These are phyloP conservation scores for Boletus fagicola DNA, from an alignment of 768 basidiomycete genomes.

Conservation along the genomic window DNA sequence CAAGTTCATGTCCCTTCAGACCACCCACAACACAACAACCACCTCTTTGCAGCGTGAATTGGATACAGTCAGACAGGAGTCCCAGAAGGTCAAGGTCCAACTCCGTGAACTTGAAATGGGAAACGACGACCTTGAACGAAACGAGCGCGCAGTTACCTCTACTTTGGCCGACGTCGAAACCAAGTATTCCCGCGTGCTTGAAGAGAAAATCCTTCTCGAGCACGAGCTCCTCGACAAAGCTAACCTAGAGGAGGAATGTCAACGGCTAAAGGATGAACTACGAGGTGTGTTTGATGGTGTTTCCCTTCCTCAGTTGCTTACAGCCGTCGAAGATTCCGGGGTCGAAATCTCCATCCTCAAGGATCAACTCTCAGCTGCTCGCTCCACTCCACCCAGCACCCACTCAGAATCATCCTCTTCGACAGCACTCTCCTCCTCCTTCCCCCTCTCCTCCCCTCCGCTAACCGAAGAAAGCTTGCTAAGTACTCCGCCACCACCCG, in stretches of 20 bases:
- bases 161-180: constrained; percentile 81
- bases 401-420: constrained; percentile 28
- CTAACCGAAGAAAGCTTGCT: constrained; percentile 56
- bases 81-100: constrained; percentile 68
- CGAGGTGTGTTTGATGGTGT: constrained; percentile 63
- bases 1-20: constrained; percentile 87
- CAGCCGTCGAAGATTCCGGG: constrained; percentile 62
- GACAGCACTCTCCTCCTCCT: constrained; percentile 33
- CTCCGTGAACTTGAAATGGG: constrained; percentile 93
- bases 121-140: constrained; percentile 95
- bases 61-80: constrained; percentile 74
- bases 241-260: constrained; percentile 83
- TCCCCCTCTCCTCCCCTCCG: constrained; percentile 31
- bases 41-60: constrained; percentile 90
- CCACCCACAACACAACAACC: constrained; percentile 85
- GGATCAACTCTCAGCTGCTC: constrained; percentile 59
- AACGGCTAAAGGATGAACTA: constrained; percentile 89
- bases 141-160: constrained; percentile 84
- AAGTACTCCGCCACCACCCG: constrained; percentile 54
- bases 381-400: constrained; percentile 31
- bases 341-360: constrained; percentile 81
- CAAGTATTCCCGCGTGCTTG: constrained; percentile 86
- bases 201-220: constrained; percentile 96
- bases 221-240: constrained; percentile 93
- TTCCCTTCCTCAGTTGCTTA: constrained; percentile 9